Conservation (phyloP, 768 basidiomycete genomes). For the Termitomyces sp. region DNA sequence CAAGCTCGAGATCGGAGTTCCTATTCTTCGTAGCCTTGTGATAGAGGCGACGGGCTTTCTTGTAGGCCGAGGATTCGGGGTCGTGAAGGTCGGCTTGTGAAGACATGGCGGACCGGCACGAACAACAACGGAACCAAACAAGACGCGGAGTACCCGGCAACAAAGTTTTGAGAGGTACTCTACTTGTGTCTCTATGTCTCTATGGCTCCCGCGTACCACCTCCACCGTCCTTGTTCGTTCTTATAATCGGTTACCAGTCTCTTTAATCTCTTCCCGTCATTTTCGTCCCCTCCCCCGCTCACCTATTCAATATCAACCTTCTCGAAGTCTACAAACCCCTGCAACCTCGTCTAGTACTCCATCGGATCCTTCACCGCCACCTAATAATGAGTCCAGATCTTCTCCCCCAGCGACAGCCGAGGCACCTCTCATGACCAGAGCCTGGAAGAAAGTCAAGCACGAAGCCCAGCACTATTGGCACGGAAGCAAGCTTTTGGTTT, state of each 20-base stretch:
- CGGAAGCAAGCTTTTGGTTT: slow-evolving; percentile 89
- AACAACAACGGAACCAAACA: slow-evolving; percentile 32
- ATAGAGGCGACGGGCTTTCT: slow-evolving; percentile 53
- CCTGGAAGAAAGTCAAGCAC: slow-evolving; percentile 93
- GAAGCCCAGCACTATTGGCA: slow-evolving; percentile 98
- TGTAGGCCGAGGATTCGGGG: slow-evolving; percentile 50
- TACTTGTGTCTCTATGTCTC: slow-evolving; percentile 49
- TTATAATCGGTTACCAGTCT: slow-evolving; percentile 24
- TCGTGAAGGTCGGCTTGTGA: slow-evolving; percentile 35
- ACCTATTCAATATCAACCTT: slow-evolving; percentile 14
- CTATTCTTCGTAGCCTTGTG: slow-evolving; percentile 59
- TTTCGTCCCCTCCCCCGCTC: slow-evolving; percentile 11
- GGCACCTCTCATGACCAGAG: slow-evolving; percentile 50
- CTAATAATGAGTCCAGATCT: slow-evolving; percentile 39
- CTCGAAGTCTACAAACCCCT: slow-evolving; percentile 28
- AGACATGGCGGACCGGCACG: slow-evolving; percentile 19
- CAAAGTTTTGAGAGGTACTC: neutral
- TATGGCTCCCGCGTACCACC: slow-evolving; percentile 69
- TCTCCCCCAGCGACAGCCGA: slow-evolving; percentile 41
- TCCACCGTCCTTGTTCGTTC: slow-evolving; percentile 40
- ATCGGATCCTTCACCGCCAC: slow-evolving; percentile 4
- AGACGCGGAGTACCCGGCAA: slow-evolving; percentile 5
- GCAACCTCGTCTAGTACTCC: slow-evolving; percentile 22
- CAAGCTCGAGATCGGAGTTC: slow-evolving; percentile 35
- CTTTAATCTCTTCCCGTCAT: slow-evolving; percentile 18